A percentile compares a stretch with the other conserved stretches of the same genome.
Conservation (phyloP, 177 flowering plant species). For the Vitis hybrid region DNA sequence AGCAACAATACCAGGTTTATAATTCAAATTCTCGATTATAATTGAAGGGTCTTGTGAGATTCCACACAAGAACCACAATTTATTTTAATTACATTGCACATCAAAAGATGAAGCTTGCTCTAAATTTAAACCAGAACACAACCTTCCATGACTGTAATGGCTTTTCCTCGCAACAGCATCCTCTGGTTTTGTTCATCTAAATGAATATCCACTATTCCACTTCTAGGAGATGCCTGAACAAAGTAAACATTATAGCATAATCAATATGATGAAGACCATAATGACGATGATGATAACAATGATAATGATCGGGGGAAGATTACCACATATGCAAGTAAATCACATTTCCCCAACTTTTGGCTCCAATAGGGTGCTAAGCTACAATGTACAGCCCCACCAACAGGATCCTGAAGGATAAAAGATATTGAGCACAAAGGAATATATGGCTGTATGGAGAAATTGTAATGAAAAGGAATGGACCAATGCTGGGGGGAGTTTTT, state of each 20-base stretch:
- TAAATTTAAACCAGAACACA: conserved; percentile 44
- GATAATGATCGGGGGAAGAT: conserved; percentile 13
- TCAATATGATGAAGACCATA: not conserved
- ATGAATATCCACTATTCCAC: conserved; percentile 66
- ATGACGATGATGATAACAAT: not conserved
- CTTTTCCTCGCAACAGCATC: conserved; percentile 64
- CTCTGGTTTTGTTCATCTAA: conserved; percentile 59
- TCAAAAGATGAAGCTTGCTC: not conserved
- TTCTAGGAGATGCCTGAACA: conserved; percentile 72
- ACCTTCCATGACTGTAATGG: conserved; percentile 74
- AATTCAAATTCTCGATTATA: too few relatives aligned
- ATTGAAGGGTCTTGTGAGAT: too few relatives aligned
- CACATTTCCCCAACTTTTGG: conserved; percentile 63
- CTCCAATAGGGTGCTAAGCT: conserved; percentile 75
- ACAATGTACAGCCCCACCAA: conserved; percentile 82
- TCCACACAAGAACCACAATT: too few relatives aligned
- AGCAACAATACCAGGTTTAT: too few relatives aligned
- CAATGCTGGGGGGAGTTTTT: too few relatives aligned
- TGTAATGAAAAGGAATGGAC: too few relatives aligned
- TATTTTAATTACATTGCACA: too few relatives aligned
- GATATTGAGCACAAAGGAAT: not conserved
- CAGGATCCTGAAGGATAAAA: conserved; percentile 63
- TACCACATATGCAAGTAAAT: conserved; percentile 60
- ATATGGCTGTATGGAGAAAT: too few relatives aligned
- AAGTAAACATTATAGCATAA: not conserved